Evolutionary conservation across 345 rosid genomes (phyloP), one percentile per base, ranked within the genome.

Genomic region (Brassica juncea): DNA sequence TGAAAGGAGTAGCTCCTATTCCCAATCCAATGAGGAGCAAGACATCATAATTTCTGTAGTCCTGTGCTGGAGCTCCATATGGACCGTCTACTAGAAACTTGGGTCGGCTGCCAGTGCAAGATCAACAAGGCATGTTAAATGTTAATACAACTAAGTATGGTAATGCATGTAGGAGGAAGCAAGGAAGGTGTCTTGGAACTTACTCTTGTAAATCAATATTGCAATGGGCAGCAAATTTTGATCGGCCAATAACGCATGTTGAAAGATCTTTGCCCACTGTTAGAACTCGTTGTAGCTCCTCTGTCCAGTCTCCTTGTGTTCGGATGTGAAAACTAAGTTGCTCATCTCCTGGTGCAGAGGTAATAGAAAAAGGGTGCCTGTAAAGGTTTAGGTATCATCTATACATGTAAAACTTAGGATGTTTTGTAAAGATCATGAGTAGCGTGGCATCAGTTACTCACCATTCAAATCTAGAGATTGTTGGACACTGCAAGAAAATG

Each of bases 11-110:
- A 21, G 99, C 98, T 73, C 99, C 99, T 61, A 93, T 95, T 73
- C 99, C 99, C 15, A 93, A 87, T 32, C 99, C 98, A 60, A 93
- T 92, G 23, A 95, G 98, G 52, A 95, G 97, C 84, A 95, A 84
- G 70, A 95, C 98, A 61, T 95, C 97, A 31, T 95, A 93, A 44
- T 88, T 93, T 76, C 80, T 83, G 84, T 93, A 93, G 87, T 95
- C 98, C 68, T 95, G 99, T 32, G 99, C 97, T 16, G 98, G 97
- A 52, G 99, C 97, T 23, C 99, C 99, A n/a, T 91, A 95, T 9
- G 99, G 99, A 69, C 99, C 99, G 66, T 93, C 99, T 9, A 91
- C 87, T 11, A 83, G 80, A 69, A 94, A 75, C 71, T 81, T 91
- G 0, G 97, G 98, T 73, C 84, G 94, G 68, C 98, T 94, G 91